Evolutionary conservation across 2,329 filamentous ascomycete genomes (phyloP).

Genomic region (Graphiopsis chlorocephala): DNA sequence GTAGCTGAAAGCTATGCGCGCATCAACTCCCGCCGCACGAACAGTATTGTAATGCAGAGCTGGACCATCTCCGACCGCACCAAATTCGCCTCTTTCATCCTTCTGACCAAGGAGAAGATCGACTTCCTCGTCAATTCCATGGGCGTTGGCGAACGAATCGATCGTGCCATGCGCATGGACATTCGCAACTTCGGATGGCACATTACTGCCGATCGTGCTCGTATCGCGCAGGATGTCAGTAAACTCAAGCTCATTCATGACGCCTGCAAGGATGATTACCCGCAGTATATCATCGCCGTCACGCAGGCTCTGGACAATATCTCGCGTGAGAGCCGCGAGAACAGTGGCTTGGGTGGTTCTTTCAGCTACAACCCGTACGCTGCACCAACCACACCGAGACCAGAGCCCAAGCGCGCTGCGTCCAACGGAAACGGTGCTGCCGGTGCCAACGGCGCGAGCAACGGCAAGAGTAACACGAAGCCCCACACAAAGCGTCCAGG

Average conservation of each 20-base stretch:
- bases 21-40: slow-evolving; percentile 32
- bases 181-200: slow-evolving; percentile 50
- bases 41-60: slow-evolving; percentile 31
- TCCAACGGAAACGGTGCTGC: neutral
- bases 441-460: neutral
- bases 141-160: slow-evolving; percentile 44
- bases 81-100: slow-evolving; percentile 43
- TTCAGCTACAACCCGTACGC: slow-evolving; percentile 17
- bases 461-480: neutral
- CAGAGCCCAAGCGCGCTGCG: neutral
- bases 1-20: slow-evolving; percentile 33
- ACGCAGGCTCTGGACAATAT: slow-evolving; percentile 46
- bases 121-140: slow-evolving; percentile 45
- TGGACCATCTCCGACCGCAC: slow-evolving; percentile 43
- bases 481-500: slow-evolving; percentile 24
- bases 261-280: slow-evolving; percentile 42
- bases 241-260: slow-evolving; percentile 47
- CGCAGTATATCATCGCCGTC: slow-evolving; percentile 43
- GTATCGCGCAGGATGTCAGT: slow-evolving; percentile 36
- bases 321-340: slow-evolving; percentile 31
- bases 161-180: slow-evolving; percentile 44
- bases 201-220: slow-evolving; percentile 34
- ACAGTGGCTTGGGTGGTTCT: slow-evolving; percentile 1
- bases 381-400: neutral
- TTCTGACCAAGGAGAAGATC: slow-evolving; percentile 41